Base-by-base conservation (phyloP, 257 asterid genomes). In the Cordia subcordata region DNA sequence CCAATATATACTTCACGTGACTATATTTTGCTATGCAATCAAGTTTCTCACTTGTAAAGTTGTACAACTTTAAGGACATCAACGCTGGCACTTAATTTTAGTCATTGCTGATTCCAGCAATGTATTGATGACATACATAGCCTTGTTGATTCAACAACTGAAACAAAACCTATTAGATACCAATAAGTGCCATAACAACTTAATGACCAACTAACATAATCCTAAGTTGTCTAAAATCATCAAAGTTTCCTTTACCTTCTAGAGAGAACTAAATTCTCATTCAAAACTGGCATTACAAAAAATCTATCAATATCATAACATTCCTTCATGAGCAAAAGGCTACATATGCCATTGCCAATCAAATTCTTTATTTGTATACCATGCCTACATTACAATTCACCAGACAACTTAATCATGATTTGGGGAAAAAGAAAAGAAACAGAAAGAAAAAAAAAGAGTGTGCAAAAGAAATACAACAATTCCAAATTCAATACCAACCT, bases 401-500 rank as follows among this genome's bases (percentile, higher is more conserved):
- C 15, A 42, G 2, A 42, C 15, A 10, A 42, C 15, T 11, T 2
- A 42, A 42, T 10, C 10, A 42, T 8, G 57, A 13, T 44, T 44
- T 55, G 32, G 53, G 53, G 54, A 44, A 62, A 32, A 67, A 60
- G 53, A 61, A n/a, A n/a, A n/a, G n/a, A n/a, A n/a, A n/a, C n/a
- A n/a, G n/a, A n/a, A n/a, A n/a, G n/a, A n/a, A n/a, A n/a, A n/a
- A n/a, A n/a, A n/a, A n/a, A n/a, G n/a, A n/a, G n/a, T n/a, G n/a
- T n/a, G n/a, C 4, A 50, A 55, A 19, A 55, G 50, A 11, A 16
- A 37, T 61, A 69, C 40, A 55, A 23, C 33, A 53, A 27, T 46
- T 22, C 42, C 19, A 39, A 63, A 39, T 18, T 22, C 54, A 66
- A 54, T 47, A 61, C 88, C 64, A 69, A 92, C 99, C 97, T 92